phyloP scores from a whole-genome alignment of 352 stramenopile species.

The Phytophthora idaei region DNA sequence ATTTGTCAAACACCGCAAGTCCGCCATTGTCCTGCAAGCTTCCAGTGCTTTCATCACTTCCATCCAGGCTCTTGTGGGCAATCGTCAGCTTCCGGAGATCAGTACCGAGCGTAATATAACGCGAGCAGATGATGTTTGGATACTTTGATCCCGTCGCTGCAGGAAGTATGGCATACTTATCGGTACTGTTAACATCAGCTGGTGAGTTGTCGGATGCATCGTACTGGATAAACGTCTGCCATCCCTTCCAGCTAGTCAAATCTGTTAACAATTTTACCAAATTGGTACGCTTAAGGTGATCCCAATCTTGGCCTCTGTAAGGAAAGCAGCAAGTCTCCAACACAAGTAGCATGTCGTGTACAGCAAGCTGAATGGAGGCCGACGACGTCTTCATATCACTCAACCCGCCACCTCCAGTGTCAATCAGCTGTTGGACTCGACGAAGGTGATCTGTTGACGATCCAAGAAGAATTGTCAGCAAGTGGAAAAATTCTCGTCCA shows the following conservation, averaged over 20 bases:
- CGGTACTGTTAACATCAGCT: conserved; percentile 34
- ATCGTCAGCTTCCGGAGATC: conserved; percentile 73
- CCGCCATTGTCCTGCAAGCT: conserved; percentile 32
- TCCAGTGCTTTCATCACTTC: conserved; percentile 8
- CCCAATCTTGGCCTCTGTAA: conserved; percentile 68
- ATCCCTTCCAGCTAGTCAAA: conserved; percentile 74
- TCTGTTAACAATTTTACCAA: conserved; percentile 73
- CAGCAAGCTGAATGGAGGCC: conserved; percentile 48
- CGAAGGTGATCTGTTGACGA: conserved; percentile 43
- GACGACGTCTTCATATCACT: conserved; percentile 26
- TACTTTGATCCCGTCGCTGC: conserved; percentile 56
- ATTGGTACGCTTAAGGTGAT: conserved; percentile 58
- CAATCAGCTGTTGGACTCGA: conserved; percentile 44
- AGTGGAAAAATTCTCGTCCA: conserved; percentile 63
- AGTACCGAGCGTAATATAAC: conserved; percentile 64
- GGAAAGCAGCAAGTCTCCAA: conserved; percentile 85
- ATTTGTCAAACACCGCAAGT: conserved; percentile 72
- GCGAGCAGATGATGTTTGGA: conserved; percentile 76
- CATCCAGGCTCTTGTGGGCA: conserved; percentile 38
- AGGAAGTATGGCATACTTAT: conserved; percentile 62
- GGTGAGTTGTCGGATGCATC: conserved; percentile 48
- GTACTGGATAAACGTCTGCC: conserved; percentile 70
- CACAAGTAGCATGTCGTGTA: conserved; percentile 76
- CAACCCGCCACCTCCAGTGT: conserved; percentile 14
- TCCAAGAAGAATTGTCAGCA: conserved; percentile 66